These are phyloP conservation scores for Candolleomyces efflorescens DNA, from an alignment of 768 basidiomycete species.

Conservation along the genomic window DNA sequence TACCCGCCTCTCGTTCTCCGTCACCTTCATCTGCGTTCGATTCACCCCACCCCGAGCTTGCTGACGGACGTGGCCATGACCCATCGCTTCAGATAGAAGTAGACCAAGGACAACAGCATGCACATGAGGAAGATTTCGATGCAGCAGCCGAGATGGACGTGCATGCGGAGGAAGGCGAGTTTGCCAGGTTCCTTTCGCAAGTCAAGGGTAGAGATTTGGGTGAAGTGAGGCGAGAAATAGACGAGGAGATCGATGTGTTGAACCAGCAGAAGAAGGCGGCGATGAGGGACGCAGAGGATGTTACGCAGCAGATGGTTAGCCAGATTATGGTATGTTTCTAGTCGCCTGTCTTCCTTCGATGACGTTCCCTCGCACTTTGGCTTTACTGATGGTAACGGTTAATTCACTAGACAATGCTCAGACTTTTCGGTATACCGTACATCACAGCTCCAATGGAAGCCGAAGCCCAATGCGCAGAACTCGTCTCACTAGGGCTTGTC, in stretches of 20 bases:
- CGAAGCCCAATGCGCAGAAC: constrained; percentile 95
- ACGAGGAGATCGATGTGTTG: constrained; percentile 81
- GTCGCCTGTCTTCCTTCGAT: not conserved
- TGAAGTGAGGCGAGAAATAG: constrained; percentile 81
- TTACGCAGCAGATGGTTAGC: constrained; percentile 90
- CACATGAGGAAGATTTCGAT: constrained; percentile 52
- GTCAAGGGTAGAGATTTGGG: constrained; percentile 85
- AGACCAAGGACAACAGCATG: constrained; percentile 3
- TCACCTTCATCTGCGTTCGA: constrained; percentile 6
- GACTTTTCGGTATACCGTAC: constrained; percentile 95
- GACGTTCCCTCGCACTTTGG: too few species aligned
- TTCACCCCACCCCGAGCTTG: not conserved
- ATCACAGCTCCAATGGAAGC: constrained; percentile 99
- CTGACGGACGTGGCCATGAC: not conserved
- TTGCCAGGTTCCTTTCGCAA: constrained; percentile 88
- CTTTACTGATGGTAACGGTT: too few species aligned
- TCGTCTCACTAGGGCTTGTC: constrained; percentile 79
- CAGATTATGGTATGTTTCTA: constrained; percentile 62
- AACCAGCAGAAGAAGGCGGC: constrained; percentile 84
- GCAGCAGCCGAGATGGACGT: constrained; percentile 84
- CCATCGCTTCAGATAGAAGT: constrained; percentile 2
- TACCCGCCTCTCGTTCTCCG: constrained; percentile 1
- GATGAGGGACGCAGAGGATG: constrained; percentile 91
- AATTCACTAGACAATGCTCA: constrained; percentile 88
- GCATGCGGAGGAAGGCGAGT: constrained; percentile 79